Percentiles rank a stretch among this genome's conserved stretches.
These are phyloP conservation scores for Micromonas pusilla DNA, from an alignment of 139 green algal genomes.

Conservation along the genomic window DNA sequence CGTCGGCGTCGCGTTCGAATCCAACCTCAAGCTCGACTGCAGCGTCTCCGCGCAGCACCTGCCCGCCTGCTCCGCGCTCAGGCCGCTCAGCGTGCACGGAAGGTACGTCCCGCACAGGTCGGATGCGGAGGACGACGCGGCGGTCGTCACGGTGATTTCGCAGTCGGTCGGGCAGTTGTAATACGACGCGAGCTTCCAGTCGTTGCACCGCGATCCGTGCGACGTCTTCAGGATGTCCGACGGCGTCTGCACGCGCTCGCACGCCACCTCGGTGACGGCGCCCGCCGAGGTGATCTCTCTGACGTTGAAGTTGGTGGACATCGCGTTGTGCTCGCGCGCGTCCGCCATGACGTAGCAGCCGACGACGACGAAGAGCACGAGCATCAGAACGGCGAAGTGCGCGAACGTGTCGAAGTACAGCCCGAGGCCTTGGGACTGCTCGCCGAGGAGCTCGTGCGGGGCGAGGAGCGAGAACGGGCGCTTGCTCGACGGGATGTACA, in stretches of 20 bases:
- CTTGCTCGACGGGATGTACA: neutral
- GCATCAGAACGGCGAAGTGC: neutral
- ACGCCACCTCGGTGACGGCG: neutral
- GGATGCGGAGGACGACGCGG: neutral
- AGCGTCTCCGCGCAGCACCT: neutral
- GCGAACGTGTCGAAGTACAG: constrained; percentile 4
- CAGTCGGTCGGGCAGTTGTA: constrained; percentile 14
- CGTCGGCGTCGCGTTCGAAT: neutral
- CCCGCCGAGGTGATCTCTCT: neutral
- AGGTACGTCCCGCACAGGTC: neutral
- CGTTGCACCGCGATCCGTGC: neutral
- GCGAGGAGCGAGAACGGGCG: neutral
- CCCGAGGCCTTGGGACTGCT: neutral
- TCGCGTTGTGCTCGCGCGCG: neutral
- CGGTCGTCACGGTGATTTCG: neutral
- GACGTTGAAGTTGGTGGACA: neutral
- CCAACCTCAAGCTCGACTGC: too few species aligned
- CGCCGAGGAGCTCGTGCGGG: neutral
- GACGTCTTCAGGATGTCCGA: neutral
- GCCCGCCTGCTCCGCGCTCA: neutral
- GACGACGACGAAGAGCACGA: neutral
- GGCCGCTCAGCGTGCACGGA: neutral
- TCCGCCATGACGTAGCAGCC: neutral
- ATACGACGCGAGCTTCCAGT: neutral
- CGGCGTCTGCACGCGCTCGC: neutral